Percentiles rank a stretch among this genome's conserved stretches.
Conservation (phyloP, 2,329 filamentous ascomycete species). For the Talaromyces sp. region DNA sequence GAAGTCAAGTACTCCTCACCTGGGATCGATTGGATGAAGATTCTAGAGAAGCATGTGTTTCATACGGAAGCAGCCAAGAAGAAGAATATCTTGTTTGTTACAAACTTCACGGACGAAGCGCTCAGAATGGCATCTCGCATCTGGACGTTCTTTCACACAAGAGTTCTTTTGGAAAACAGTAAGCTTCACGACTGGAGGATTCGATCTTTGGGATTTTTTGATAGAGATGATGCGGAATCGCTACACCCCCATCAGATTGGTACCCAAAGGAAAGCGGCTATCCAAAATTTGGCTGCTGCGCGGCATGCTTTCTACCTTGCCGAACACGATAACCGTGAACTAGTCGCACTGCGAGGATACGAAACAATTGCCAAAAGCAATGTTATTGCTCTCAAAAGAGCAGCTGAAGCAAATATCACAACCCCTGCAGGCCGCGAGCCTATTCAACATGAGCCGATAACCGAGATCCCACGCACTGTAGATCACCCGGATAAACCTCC, state of each 20-base stretch:
- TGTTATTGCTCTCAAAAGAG: slow-evolving; percentile 23
- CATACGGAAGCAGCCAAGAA: slow-evolving; percentile 47
- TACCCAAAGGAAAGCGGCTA: slow-evolving; percentile 50
- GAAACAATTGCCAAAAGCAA: slow-evolving; percentile 19
- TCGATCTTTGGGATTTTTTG: slow-evolving; percentile 69
- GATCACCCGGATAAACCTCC: neutral
- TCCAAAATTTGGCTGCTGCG: slow-evolving; percentile 53
- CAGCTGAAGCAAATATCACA: slow-evolving; percentile 20
- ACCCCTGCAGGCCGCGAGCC: slow-evolving; percentile 25
- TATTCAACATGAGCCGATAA: slow-evolving; percentile 7
- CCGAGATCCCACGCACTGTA: slow-evolving; percentile 1
- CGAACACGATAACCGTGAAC: slow-evolving; percentile 28
- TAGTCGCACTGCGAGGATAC: slow-evolving; percentile 20
- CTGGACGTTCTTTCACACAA: slow-evolving; percentile 49
- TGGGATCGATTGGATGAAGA: slow-evolving; percentile 37
- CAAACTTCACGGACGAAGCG: slow-evolving; percentile 52
- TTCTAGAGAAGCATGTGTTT: slow-evolving; percentile 39
- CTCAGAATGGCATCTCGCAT: slow-evolving; percentile 43
- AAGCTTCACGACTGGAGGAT: slow-evolving; percentile 74
- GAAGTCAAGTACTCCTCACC: slow-evolving; percentile 2
- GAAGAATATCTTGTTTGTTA: slow-evolving; percentile 71
- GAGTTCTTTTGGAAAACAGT: slow-evolving; percentile 52
- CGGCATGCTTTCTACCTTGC: slow-evolving; percentile 49
- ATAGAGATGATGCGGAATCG: slow-evolving; percentile 52
- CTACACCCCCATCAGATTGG: slow-evolving; percentile 57